These are phyloP conservation scores for Rehmannia glutinosa DNA, from an alignment of 257 asterid species.

Conservation along the genomic window DNA sequence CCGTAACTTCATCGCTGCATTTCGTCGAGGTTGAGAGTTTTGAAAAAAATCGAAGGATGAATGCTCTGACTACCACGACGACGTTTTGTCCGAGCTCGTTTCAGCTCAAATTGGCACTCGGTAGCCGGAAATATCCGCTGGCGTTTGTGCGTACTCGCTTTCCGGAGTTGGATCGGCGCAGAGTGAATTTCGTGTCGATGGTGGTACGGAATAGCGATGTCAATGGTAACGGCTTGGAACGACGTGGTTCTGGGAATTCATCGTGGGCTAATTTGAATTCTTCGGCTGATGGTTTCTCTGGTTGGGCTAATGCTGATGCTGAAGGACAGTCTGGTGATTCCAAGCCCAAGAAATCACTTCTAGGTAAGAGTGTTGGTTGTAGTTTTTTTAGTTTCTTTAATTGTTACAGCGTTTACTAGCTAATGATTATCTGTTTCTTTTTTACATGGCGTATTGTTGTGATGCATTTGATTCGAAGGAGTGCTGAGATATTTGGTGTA, in stretches of 20 bases:
- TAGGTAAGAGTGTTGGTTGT: constrained; percentile 41
- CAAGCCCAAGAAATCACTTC: constrained; percentile 39
- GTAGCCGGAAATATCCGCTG: constrained; percentile 35
- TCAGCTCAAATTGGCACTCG: constrained; percentile 83
- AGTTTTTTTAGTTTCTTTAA: background rate
- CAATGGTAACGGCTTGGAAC: constrained; percentile 40
- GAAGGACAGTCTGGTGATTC: constrained; percentile 42
- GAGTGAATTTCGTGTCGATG: constrained; percentile 30
- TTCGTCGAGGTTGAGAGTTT: constrained; percentile 8
- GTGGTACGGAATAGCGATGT: constrained; percentile 38
- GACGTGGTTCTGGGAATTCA: constrained; percentile 34
- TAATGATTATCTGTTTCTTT: background rate
- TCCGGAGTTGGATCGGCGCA: constrained; percentile 39
- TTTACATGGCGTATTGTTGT: background rate
- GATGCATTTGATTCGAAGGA: constrained; percentile 3
- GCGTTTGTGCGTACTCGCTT: constrained; percentile 32
- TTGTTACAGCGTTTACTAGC: background rate
- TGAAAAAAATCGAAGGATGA: constrained; percentile 34
- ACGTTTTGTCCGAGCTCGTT: constrained; percentile 72
- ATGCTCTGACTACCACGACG: constrained; percentile 54
- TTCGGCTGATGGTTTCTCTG: constrained; percentile 54
- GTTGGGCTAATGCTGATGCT: constrained; percentile 63
- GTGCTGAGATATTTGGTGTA: constrained; percentile 4
- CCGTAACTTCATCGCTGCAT: constrained; percentile 15
- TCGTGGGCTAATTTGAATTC: constrained; percentile 50